Evolutionary conservation across 257 asterid species (phyloP).

Genomic region (Scutellaria barbata): DNA sequence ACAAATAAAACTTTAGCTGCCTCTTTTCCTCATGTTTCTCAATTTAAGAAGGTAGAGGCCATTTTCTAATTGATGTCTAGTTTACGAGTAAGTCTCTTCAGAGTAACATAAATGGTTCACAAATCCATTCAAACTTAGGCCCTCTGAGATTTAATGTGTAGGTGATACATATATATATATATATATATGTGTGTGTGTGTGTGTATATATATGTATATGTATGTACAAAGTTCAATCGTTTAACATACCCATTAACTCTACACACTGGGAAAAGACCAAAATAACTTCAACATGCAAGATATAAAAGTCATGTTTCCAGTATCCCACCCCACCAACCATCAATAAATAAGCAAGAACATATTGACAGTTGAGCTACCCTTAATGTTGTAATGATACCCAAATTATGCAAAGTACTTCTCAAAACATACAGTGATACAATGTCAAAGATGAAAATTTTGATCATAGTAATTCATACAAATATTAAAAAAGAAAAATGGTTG

Average conservation of each 20-base stretch:
- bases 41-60: neutral
- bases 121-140: neutral
- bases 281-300: neutral
- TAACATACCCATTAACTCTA: neutral
- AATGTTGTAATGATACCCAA: slow-evolving; percentile 16
- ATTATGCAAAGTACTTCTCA: neutral
- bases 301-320: neutral
- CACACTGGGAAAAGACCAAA: neutral
- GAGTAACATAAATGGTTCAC: neutral
- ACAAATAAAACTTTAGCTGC: neutral
- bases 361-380: too few species aligned
- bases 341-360: neutral
- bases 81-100: neutral
- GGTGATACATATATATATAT: neutral
- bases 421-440: neutral
- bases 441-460: neutral
- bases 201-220: too few species aligned
- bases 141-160: neutral
- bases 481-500: neutral
- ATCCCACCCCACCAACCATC: slow-evolving; percentile 1
- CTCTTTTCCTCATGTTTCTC: neutral
- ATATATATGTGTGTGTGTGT: too few species aligned
- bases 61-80: neutral
- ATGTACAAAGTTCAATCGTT: neutral
- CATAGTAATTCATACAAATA: neutral